Base-by-base conservation (phyloP, 148 eudicot genomes). In the Rhododendron williamsianum region DNA sequence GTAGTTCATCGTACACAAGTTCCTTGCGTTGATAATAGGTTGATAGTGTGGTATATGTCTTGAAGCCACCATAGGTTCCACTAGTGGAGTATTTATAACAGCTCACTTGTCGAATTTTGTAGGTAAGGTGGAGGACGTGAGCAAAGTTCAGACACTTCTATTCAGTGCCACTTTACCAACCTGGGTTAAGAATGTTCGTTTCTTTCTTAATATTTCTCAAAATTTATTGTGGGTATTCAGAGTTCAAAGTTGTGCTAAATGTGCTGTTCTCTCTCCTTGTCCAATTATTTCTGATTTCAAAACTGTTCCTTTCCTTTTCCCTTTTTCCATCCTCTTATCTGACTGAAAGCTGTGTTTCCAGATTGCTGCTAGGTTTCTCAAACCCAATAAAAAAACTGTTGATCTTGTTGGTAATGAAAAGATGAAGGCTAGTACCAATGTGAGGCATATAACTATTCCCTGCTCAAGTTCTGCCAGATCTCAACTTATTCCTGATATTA, bases 361-460 rank as follows among this genome's bases (percentile, higher is more conserved):
- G 99, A 91, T 95, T 83, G 83, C 98, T 67, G 63, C 93, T 25
- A 92, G 83, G 91, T 97, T 97, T 92, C 91, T 95, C 54, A 97
- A 95, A 85, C 33, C 89, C 9, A 91, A 91, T 78, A 97, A 91
- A 92, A 92, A 88, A 87, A 95, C 95, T 74, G 98, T 93, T 21
- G 99, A 97, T 90, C 98, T 97, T 86, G 98, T 97, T 81, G 95
- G 99, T 82, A 92, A 94, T 90, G 98, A 97, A 89, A 93, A 91
- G 87, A 95, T 97, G 98, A 97, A 97, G 90, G 99, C 99, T 72
- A 95, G 98, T 88, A 92, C 89, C 81, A 94, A 76, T 89, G 96
- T 97, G 58, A 92, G 99, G 87, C 99, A 96, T 90, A 91, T 95
- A 84, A 95, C 93, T 30, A 90, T 97, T 63, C 98, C 99, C 9